phyloP scores from a whole-genome alignment of 225 moss, liverwort and hornwort species.

The Pseudoscleropodium purum region DNA sequence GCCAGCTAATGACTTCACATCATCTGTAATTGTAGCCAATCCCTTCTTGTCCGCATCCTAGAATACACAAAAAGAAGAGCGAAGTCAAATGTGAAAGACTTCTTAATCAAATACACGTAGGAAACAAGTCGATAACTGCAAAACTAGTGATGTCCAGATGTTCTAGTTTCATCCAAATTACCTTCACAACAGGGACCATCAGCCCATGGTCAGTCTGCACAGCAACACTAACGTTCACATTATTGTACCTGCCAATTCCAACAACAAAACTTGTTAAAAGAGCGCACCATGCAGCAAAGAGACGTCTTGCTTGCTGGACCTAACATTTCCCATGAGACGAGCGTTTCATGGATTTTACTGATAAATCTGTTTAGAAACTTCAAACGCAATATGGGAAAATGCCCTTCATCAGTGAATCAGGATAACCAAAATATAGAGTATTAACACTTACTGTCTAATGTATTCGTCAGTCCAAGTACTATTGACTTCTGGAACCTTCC shows the following conservation, averaged over 20 bases:
- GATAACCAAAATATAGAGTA: neutral
- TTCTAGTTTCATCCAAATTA: constrained; percentile 5
- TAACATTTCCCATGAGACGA: neutral
- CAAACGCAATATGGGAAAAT: neutral
- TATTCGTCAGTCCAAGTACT: constrained; percentile 89
- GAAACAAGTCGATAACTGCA: neutral
- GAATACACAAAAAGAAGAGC: neutral
- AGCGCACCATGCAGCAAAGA: neutral
- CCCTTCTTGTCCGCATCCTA: constrained; percentile 96
- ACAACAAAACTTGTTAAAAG: neutral
- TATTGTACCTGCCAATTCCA: constrained; percentile 53
- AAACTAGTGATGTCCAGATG: neutral
- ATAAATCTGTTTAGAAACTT: neutral
- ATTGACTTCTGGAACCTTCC: constrained; percentile 84
- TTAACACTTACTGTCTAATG: constrained; percentile 61
- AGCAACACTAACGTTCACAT: constrained; percentile 83
- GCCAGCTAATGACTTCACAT: constrained; percentile 60
- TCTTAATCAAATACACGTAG: neutral
- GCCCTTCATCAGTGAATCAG: neutral
- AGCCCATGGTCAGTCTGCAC: constrained; percentile 82
- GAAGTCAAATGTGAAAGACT: neutral
- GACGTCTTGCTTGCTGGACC: neutral
- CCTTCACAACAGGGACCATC: constrained; percentile 95
- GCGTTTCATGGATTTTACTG: neutral
- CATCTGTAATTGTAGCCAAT: constrained; percentile 66